Base-by-base conservation (phyloP, 371 early-diverging fungal species). In the Quaeritorhiza haematococci region DNA sequence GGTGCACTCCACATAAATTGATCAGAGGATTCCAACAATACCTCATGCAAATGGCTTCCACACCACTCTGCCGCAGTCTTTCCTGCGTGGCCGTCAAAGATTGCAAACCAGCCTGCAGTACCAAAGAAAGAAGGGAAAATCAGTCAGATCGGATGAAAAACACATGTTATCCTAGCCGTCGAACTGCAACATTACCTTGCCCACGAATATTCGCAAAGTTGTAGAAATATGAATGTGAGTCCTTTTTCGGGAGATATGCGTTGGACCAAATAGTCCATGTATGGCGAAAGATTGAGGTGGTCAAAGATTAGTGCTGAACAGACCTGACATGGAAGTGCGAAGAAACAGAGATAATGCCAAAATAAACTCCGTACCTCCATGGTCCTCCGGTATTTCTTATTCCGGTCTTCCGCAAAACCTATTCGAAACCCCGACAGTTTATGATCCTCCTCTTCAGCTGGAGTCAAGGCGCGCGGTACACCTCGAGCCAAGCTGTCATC, bases 31-130 rank as follows among this genome's bases (percentile, higher is more conserved):
- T 26, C 21, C 47, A 47, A 13, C 13, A 15, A 26, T 47, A 90
- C 90, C 72, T 84, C 78, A 63, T 93, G 92, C 61, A 96, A 81
- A 65, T 96, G 81, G 19, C 75, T 73, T 19, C 96, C 97, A 69
- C 96, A 96, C 91, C 90, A 95, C 60, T 94, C 93, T 17, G 98
- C 98, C 8, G 96, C 95, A 33, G 84, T 79, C 67, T 88, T 89
- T 15, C 98, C 97, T 4, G 96, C 96, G 71, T 98, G 98, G n/a
- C 98, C 98, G 63, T 98, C 98, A 70, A 89, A 98, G 49, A 98
- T 85, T 46, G 93, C 97, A 82, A 96, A 93, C 63, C 88, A 93
- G 6, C 90, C 79, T 72, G 35, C 3, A 13, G 8, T 24, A 58
- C 13, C 15, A 57, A 13, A 26, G n/a, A 41, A 24, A 8, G 23